Percentiles rank a stretch among this genome's conserved stretches.
phyloP scores from a whole-genome alignment of 2,329 filamentous ascomycete species.

The Apiospora phragmitis region DNA sequence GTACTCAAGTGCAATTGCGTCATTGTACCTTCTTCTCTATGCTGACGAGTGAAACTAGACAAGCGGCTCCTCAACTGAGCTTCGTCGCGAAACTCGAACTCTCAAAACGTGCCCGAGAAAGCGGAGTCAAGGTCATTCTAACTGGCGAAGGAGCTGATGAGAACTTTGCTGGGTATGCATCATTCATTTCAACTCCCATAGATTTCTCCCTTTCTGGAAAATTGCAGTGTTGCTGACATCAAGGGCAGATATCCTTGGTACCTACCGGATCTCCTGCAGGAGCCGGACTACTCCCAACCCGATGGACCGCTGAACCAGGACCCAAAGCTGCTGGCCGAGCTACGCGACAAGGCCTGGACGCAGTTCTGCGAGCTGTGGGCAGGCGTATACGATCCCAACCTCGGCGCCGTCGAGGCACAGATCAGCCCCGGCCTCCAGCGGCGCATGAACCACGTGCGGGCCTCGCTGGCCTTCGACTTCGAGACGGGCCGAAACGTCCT shows the following conservation, averaged over 20 bases:
- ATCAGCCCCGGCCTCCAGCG: neutral
- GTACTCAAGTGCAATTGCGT: neutral
- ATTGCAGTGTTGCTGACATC: neutral
- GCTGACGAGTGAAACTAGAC: neutral
- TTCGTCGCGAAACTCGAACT: conserved; percentile 47
- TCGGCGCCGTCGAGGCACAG: neutral
- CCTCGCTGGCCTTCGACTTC: neutral
- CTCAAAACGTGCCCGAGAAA: conserved; percentile 39
- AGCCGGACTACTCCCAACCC: conserved; percentile 16
- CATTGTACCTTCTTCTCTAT: too few relatives aligned
- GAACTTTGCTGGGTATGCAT: conserved; percentile 18
- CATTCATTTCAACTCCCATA: neutral
- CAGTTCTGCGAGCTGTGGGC: neutral
- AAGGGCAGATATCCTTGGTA: conserved; percentile 13
- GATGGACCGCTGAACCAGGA: conserved; percentile 12
- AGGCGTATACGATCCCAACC: neutral
- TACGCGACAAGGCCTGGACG: conserved; percentile 4
- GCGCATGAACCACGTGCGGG: neutral
- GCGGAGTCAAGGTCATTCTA: conserved; percentile 37
- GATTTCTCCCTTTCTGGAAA: too few relatives aligned
- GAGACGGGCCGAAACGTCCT: neutral
- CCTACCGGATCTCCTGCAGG: conserved; percentile 15
- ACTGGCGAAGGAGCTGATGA: conserved; percentile 22
- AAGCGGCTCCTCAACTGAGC: conserved; percentile 37
- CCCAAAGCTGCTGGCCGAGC: conserved; percentile 7